Conservation (phyloP, 169 alveolate genomes). For the Eimeria necatrix region DNA sequence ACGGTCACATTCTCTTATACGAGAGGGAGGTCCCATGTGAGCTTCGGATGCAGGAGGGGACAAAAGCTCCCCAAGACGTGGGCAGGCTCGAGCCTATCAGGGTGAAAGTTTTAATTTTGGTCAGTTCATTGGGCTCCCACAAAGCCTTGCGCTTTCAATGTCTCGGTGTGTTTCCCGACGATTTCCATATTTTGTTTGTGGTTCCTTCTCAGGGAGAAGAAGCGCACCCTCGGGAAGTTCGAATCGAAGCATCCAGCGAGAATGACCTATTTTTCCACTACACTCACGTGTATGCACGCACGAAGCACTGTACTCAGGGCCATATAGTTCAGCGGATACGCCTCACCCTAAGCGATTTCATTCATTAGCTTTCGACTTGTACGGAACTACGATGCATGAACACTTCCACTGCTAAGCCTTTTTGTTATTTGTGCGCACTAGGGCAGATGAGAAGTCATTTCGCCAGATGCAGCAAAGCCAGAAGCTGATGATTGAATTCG, state of each 20-base stretch:
- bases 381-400: too few relatives aligned
- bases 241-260: conserved; percentile 94
- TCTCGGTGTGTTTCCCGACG: too few relatives aligned
- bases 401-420: not conserved
- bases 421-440: conserved; percentile 15
- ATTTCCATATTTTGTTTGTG: not conserved
- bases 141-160: not conserved
- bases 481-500: conserved; percentile 95
- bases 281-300: conserved; percentile 88
- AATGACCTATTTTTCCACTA: conserved; percentile 97
- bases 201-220: conserved; percentile 90
- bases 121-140: conserved; percentile 4
- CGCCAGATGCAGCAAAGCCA: conserved; percentile 93
- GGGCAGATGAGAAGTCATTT: conserved; percentile 91
- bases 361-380: too few relatives aligned
- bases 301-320: not conserved
- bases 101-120: conserved; percentile 91
- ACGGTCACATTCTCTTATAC: conserved; percentile 93
- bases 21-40: conserved; percentile 96
- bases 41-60: conserved; percentile 89
- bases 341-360: too few relatives aligned
- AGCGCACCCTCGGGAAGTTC: conserved; percentile 88
- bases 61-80: conserved; percentile 87
- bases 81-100: conserved; percentile 94
- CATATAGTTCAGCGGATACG: not conserved